A percentile compares a stretch with the other conserved stretches of the same genome.
Conservation (phyloP, 129 eudicot genomes). For the Chrysanthemum lavandulifolium region DNA sequence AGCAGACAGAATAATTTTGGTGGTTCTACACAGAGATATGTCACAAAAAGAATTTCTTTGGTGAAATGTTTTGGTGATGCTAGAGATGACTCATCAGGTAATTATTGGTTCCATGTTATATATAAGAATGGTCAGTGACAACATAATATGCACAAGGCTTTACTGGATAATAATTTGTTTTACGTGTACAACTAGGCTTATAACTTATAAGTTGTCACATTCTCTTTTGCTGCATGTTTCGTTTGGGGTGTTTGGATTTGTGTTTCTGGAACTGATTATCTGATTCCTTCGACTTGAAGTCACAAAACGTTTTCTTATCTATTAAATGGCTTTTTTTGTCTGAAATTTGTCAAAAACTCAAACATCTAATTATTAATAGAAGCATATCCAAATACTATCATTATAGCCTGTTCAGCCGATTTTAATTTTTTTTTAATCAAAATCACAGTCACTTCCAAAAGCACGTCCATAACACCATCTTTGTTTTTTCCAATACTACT, state of each 20-base stretch:
- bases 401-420: neutral
- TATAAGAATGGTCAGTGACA: constrained; percentile 4
- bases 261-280: neutral
- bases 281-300: neutral
- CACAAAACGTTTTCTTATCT: neutral
- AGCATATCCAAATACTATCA: constrained; percentile 1
- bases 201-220: neutral
- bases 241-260: constrained; percentile 13
- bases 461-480: neutral
- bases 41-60: constrained; percentile 30
- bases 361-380: neutral
- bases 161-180: neutral
- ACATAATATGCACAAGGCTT: neutral
- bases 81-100: constrained; percentile 68
- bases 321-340: neutral
- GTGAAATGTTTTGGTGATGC: constrained; percentile 66
- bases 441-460: constrained; percentile 8
- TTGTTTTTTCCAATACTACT: constrained; percentile 14
- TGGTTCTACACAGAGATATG: constrained; percentile 39
- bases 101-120: constrained; percentile 11
- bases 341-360: neutral
- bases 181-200: neutral
- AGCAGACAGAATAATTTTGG: constrained; percentile 54
- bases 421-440: neutral
- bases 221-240: neutral